Evolutionary conservation across 129 eudicot genomes (phyloP).

Genomic region (Pulicaria dysenterica): DNA sequence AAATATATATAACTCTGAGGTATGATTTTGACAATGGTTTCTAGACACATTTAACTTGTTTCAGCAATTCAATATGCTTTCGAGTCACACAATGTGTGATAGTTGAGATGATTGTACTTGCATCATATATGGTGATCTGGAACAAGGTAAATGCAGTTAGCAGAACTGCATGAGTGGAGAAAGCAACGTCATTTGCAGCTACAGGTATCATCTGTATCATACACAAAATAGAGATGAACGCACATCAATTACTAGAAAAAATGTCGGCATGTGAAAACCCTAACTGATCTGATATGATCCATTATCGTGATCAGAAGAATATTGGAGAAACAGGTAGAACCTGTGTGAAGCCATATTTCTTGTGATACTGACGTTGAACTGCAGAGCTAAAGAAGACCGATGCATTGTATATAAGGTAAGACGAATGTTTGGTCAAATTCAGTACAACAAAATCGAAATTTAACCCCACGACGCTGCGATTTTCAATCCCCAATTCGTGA

Average conservation of each 20-base stretch:
- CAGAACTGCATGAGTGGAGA: conserved; percentile 77
- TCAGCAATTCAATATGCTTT: neutral
- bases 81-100: neutral
- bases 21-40: neutral
- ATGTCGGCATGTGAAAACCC: too few relatives aligned
- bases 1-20: neutral
- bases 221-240: neutral
- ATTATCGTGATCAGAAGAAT: neutral
- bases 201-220: conserved; percentile 74
- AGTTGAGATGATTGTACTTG: conserved; percentile 23
- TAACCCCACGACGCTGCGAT: conserved; percentile 84
- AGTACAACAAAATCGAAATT: conserved; percentile 90
- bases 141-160: conserved; percentile 69
- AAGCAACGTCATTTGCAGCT: conserved; percentile 84
- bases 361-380: conserved; percentile 80
- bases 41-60: neutral
- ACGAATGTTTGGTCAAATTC: conserved; percentile 92
- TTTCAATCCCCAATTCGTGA: conserved; percentile 8
- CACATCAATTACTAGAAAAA: too few relatives aligned
- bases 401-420: conserved; percentile 87
- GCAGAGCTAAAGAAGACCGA: conserved; percentile 74
- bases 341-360: conserved; percentile 69
- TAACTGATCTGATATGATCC: too few relatives aligned
- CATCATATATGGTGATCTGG: conserved; percentile 75
- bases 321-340: conserved; percentile 30